These are phyloP conservation scores for Yarrowia alimentaria DNA, from an alignment of 805 yeast species.

Conservation along the genomic window DNA sequence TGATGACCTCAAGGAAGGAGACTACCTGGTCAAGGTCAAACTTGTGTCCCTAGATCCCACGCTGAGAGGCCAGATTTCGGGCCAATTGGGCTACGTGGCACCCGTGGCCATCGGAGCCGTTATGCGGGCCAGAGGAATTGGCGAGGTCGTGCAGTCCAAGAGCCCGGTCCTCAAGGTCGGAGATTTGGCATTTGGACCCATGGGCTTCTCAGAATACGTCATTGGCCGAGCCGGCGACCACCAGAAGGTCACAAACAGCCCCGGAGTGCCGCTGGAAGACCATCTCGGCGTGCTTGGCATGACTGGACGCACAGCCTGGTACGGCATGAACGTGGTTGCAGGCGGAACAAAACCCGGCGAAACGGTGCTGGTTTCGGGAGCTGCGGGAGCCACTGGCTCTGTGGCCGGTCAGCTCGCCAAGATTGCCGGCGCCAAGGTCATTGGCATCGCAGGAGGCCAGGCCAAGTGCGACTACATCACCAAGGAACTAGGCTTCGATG, in stretches of 20 bases:
- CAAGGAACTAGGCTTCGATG: conserved; percentile 73
- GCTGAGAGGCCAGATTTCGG: conserved; percentile 29
- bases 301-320: conserved; percentile 69
- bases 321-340: conserved; percentile 62
- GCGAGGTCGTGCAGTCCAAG: conserved; percentile 28
- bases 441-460: conserved; percentile 78
- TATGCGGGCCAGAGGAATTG: conserved; percentile 28
- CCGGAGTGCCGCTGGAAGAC: conserved; percentile 26
- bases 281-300: conserved; percentile 27
- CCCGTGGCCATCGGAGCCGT: conserved; percentile 21
- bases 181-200: conserved; percentile 2
- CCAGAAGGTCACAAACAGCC: conserved; percentile 19
- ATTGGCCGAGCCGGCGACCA: conserved; percentile 1
- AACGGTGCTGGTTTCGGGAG: conserved; percentile 76
- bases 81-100: conserved; percentile 8
- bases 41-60: conserved; percentile 28
- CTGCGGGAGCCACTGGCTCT: conserved; percentile 93
- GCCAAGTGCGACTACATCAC: conserved; percentile 64
- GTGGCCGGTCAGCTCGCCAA: conserved; percentile 63
- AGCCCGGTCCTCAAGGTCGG: conserved; percentile 13
- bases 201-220: conserved; percentile 20
- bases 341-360: conserved; percentile 69
- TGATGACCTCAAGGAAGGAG: conserved; percentile 14
- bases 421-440: conserved; percentile 69
- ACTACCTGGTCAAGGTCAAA: conserved; percentile 19